Base-by-base conservation (phyloP, 495 filamentous ascomycete genomes). In the Penicillium pulvis region DNA sequence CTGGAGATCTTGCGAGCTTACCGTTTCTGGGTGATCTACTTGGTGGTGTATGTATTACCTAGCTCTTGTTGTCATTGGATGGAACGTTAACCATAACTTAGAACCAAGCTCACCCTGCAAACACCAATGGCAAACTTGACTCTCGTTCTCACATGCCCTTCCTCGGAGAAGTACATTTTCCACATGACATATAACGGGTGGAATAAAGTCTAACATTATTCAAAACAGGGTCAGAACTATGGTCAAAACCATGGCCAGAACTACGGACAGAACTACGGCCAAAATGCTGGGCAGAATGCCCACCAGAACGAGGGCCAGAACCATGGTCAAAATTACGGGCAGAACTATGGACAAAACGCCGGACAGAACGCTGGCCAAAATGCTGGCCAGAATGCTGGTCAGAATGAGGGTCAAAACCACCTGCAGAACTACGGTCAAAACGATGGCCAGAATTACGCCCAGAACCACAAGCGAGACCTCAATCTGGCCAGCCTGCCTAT, bases 11-110 rank as follows among this genome's bases (percentile, higher is more conserved):
- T 3, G 56, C 59, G 43, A 54, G 59, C 3, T 36, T 65, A 26
- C 63, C 63, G 4, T 8, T 65, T 0, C 45, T 65, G 49, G 61
- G 61, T 16, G 36, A 53, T 0, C 24, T 67, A 2, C 56, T 67
- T 43, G 54, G 64, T 39, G 63, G 63, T 12, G 64, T 67, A 64
- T 10, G 64, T 61, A 24, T 14, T 19, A 12, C 3, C 1, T 24
- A 4, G 1, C 39, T 6, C 10, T 52, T 3, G 11, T 23, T 35
- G 3, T 20, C 28, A 12, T 8, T 9, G 19, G 8, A 42, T 33
- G 4, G 23, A 35, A 23, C 31, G 11, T 0, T 24, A 33, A 42
- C 2, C 1, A 4, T 3, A 0, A 3, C 12, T 33, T 24, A 65
- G 62, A 36, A 58, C 28, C 56, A 65, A 48, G 24, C 30, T 20